These are phyloP conservation scores for Russula sp. DNA, from an alignment of 768 basidiomycete species.

Conservation along the genomic window DNA sequence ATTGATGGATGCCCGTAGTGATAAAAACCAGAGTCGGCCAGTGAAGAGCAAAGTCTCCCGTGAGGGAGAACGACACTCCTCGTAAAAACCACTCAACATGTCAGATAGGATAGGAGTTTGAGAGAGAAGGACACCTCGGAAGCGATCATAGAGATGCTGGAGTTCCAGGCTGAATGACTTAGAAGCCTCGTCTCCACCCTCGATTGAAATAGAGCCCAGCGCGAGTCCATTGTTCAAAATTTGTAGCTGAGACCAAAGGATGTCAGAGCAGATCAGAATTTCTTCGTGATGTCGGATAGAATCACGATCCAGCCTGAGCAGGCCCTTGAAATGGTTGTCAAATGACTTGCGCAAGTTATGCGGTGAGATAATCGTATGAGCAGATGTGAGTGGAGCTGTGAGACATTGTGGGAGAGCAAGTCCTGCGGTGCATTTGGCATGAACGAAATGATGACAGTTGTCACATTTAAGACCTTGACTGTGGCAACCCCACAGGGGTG, in stretches of 20 bases:
- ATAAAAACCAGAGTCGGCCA: slow-evolving; percentile 65
- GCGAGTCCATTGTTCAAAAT: slow-evolving; percentile 64
- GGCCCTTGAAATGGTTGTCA: slow-evolving; percentile 47
- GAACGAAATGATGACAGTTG: slow-evolving; percentile 59
- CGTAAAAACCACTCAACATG: slow-evolving; percentile 51
- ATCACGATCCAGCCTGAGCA: slow-evolving; percentile 45
- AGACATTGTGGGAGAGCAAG: slow-evolving; percentile 43
- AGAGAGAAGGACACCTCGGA: slow-evolving; percentile 51
- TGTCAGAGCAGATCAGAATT: slow-evolving; percentile 54
- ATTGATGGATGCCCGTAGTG: slow-evolving; percentile 54
- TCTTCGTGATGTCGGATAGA: slow-evolving; percentile 63
- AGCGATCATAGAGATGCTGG: slow-evolving; percentile 44
- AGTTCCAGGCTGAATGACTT: slow-evolving; percentile 29
- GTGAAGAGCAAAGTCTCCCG: slow-evolving; percentile 57
- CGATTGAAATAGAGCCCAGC: slow-evolving; percentile 60
- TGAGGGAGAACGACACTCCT: slow-evolving; percentile 45
- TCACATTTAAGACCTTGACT: slow-evolving; percentile 63
- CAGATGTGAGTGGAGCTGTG: slow-evolving; percentile 40
- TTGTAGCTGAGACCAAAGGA: slow-evolving; percentile 66
- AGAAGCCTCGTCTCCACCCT: slow-evolving; percentile 26
- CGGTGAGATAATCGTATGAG: slow-evolving; percentile 52
- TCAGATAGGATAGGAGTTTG: slow-evolving; percentile 45
- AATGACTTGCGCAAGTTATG: slow-evolving; percentile 56
- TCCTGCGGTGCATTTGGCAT: slow-evolving; percentile 48
- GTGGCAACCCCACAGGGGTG: slow-evolving; percentile 71